Base-by-base conservation (phyloP, 176 grass and related monocot genomes). In the Echinochloa phyllopogon region DNA sequence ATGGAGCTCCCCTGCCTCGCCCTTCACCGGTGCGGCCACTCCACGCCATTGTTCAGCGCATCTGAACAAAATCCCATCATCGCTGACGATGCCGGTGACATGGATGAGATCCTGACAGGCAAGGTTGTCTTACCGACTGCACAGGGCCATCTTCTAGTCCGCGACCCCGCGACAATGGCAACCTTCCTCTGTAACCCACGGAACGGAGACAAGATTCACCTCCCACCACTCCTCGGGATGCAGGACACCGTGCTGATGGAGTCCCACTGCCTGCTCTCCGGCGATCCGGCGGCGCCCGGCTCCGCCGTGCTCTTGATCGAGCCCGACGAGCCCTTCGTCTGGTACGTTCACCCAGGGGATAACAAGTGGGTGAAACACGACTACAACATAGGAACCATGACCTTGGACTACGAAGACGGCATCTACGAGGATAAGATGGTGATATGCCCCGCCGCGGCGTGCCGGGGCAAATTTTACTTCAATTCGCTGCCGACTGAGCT, bases 401-500 rank as follows among this genome's bases (percentile, higher is more conserved):
- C 17, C 6, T 0, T 24, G 40, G 20, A 45, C 16, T 0, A 6
- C 2, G 41, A 70, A 1, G 40, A 23, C 0, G 2, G 1, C 43
- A 1, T 49, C 6, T 51, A 18, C 45, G 45, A 73, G 6, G n/a
- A n/a, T n/a, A 4, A 74, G 15, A 0, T 0, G 0, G 6, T 20
- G 25, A 56, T 76, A 0, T 76, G 73, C 33, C 5, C 20, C 0
- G 23, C 57, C 33, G 33, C 73, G 9, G 73, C 73, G 33, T 56
- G 13, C 51, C 50, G 9, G 10, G 74, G 74, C 36, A 76, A 76
- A 10, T 76, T 76, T 37, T 76, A 76, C 24, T 76, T 76, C 74
- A 24, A 41, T 5, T 6, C 2, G 3, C 0, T 3, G 0, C 0
- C 4, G 0, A 58, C 74, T 1, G 74, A 76, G 36, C n/a, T n/a